phyloP scores from a whole-genome alignment of 805 yeast species.

The Myxozyma melibiosi region DNA sequence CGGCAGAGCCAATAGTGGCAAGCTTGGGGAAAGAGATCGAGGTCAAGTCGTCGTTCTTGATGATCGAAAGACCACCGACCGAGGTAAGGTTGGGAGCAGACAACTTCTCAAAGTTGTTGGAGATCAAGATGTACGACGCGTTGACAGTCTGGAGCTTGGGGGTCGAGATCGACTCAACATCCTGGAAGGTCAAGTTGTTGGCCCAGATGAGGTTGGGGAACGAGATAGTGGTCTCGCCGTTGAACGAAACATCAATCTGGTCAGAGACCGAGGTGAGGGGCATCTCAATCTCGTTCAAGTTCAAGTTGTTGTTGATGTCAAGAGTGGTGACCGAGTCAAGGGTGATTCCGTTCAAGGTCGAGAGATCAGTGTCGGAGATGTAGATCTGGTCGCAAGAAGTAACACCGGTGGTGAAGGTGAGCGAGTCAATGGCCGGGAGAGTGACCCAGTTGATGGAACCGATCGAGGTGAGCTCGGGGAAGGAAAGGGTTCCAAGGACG shows the following conservation, averaged over 20 bases:
- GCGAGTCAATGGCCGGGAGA: conserved; percentile 75
- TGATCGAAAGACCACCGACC: conserved; percentile 79
- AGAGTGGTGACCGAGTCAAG: conserved; percentile 43
- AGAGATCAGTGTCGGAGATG: conserved; percentile 48
- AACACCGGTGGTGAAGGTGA: conserved; percentile 72
- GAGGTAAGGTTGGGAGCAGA: conserved; percentile 51
- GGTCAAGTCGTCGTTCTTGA: conserved; percentile 72
- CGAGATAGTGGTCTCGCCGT: conserved; percentile 68
- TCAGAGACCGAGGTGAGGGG: conserved; percentile 73
- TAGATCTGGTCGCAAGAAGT: conserved; percentile 69
- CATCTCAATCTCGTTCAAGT: conserved; percentile 65
- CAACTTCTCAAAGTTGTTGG: conserved; percentile 57
- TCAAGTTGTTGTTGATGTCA: conserved; percentile 87
- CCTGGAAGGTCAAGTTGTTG: conserved; percentile 83
- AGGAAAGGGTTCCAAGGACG: conserved; percentile 63
- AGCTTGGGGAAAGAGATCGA: conserved; percentile 69
- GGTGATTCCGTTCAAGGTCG: conserved; percentile 46
- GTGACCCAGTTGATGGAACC: conserved; percentile 80
- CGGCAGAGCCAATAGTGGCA: conserved; percentile 77
- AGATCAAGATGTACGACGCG: conserved; percentile 78
- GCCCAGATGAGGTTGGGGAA: conserved; percentile 71
- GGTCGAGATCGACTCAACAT: conserved; percentile 72
- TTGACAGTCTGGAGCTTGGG: conserved; percentile 69
- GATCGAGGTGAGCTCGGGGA: conserved; percentile 79
- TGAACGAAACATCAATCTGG: conserved; percentile 77